A percentile compares a stretch with the other conserved stretches of the same genome.
These are phyloP conservation scores for Shiraia sp. DNA, from an alignment of 2,329 filamentous ascomycete species.

Conservation along the genomic window DNA sequence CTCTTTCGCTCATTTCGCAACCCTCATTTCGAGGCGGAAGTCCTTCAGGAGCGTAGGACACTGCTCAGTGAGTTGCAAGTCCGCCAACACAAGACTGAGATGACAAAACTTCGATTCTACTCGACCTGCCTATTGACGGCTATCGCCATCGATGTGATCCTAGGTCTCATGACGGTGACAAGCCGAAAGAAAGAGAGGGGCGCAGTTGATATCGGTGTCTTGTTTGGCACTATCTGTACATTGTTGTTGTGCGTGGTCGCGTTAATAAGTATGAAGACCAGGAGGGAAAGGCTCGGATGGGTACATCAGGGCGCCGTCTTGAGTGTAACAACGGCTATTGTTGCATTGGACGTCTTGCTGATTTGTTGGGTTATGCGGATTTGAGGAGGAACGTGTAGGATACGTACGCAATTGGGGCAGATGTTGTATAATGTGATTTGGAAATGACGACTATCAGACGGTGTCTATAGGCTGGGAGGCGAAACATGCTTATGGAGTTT, in stretches of 20 bases:
- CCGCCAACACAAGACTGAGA: conserved; percentile 39
- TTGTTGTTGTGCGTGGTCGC: conserved; percentile 49
- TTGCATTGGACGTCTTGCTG: conserved; percentile 34
- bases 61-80: conserved; percentile 34
- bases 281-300: conserved; percentile 35
- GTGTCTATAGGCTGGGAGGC: too few relatives aligned
- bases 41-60: conserved; percentile 54
- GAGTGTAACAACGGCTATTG: conserved; percentile 26
- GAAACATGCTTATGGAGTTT: too few relatives aligned
- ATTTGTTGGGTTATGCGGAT: conserved; percentile 35
- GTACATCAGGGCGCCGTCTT: conserved; percentile 36
- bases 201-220: conserved; percentile 75
- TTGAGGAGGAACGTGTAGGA: conserved; percentile 2
- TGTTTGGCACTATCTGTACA: conserved; percentile 69
- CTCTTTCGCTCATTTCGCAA: conserved; percentile 33
- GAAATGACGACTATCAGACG: background rate
- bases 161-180: conserved; percentile 67
- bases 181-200: conserved; percentile 68
- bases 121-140: conserved; percentile 62
- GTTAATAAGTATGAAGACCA: conserved; percentile 36
- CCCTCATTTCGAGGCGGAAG: conserved; percentile 49
- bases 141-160: conserved; percentile 66
- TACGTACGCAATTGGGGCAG: background rate
- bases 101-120: conserved; percentile 42
- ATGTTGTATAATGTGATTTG: background rate